Conservation (phyloP, 495 filamentous ascomycete species). For the Talaromyces trachyspermus region DNA sequence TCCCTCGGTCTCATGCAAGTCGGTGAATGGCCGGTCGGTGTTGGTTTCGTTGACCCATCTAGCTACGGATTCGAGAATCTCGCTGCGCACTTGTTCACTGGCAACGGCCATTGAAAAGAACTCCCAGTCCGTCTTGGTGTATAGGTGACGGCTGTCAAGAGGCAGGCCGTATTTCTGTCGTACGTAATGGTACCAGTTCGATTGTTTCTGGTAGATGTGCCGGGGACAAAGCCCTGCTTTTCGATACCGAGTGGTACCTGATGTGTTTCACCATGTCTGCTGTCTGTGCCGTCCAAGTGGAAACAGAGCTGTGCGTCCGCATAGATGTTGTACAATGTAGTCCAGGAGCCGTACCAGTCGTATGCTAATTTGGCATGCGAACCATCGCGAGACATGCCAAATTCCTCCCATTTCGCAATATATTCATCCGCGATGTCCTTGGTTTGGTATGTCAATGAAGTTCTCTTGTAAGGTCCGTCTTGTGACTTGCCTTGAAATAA, state of each 20-base stretch:
- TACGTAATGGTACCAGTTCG: conserved; percentile 80
- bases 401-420: conserved; percentile 75
- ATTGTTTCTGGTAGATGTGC: conserved; percentile 74
- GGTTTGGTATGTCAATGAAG: not conserved
- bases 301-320: conserved; percentile 78
- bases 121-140: conserved; percentile 91
- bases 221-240: conserved; percentile 53
- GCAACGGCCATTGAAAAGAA: conserved; percentile 82
- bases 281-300: conserved; percentile 47
- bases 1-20: conserved; percentile 75
- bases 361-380: conserved; percentile 88
- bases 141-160: conserved; percentile 78
- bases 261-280: conserved; percentile 1
- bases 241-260: conserved; percentile 39
- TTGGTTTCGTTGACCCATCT: conserved; percentile 81
- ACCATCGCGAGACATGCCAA: conserved; percentile 71
- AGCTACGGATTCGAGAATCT: conserved; percentile 72
- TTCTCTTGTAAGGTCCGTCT: not conserved
- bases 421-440: conserved; percentile 66
- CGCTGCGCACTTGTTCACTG: conserved; percentile 51
- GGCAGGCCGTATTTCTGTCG: conserved; percentile 75
- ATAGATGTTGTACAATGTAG: conserved; percentile 87
- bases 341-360: conserved; percentile 93
- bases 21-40: conserved; percentile 72
- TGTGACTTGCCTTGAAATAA: conserved; percentile 48